These are phyloP conservation scores for Metschnikowia lunata DNA, from an alignment of 805 yeast genomes.

Conservation along the genomic window DNA sequence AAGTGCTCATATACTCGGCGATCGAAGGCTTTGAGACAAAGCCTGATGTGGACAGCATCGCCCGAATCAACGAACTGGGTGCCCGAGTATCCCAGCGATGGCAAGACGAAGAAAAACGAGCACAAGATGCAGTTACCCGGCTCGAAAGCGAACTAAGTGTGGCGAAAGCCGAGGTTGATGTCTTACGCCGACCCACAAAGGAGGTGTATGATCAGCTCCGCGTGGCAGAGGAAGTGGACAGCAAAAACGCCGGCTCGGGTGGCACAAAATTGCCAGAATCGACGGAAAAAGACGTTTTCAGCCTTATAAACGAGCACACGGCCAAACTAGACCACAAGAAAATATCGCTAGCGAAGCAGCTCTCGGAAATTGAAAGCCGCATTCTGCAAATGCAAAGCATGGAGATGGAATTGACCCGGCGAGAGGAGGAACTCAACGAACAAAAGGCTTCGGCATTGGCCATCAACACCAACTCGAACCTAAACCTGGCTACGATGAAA, in stretches of 20 bases:
- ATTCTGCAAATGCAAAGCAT: slow-evolving; percentile 32
- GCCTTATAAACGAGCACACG: slow-evolving; percentile 24
- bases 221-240: slow-evolving; percentile 19
- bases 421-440: slow-evolving; percentile 33
- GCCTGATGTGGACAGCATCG: slow-evolving; percentile 45
- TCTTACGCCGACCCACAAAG: slow-evolving; percentile 21
- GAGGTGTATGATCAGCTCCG: slow-evolving; percentile 20
- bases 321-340: slow-evolving; percentile 42
- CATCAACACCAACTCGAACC: slow-evolving; percentile 30
- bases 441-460: slow-evolving; percentile 27
- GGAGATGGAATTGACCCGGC: slow-evolving; percentile 34
- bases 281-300: slow-evolving; percentile 19
- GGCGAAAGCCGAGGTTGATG: slow-evolving; percentile 17
- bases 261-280: too few species aligned
- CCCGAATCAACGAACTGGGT: slow-evolving; percentile 40
- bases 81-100: slow-evolving; percentile 27
- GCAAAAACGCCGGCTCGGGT: background rate
- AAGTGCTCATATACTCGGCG: slow-evolving; percentile 36
- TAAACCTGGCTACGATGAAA: slow-evolving; percentile 47
- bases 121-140: slow-evolving; percentile 10
- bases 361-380: slow-evolving; percentile 46
- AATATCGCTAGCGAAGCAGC: slow-evolving; percentile 47
- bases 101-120: slow-evolving; percentile 18
- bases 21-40: slow-evolving; percentile 48
- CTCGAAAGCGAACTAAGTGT: slow-evolving; percentile 16